phyloP scores from a whole-genome alignment of 345 rosid genomes.

The Boechera divaricarpa region DNA sequence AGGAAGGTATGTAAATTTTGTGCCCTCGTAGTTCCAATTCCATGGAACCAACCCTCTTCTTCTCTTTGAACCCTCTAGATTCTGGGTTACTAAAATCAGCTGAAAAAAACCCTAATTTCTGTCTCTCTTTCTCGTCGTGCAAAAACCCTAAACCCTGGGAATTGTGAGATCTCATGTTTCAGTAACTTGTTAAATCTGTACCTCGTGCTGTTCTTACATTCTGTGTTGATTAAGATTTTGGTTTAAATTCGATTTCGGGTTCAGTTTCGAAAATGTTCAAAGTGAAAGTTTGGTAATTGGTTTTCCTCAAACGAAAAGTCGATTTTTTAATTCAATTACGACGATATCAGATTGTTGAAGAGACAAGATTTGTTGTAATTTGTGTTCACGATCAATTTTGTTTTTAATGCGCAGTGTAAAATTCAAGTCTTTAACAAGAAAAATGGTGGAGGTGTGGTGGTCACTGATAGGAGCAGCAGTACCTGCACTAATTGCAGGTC shows the following conservation, averaged over 20 bases:
- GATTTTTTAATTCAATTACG: neutral
- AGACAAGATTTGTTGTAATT: neutral
- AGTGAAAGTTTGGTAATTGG: neutral
- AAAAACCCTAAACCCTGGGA: slow-evolving; percentile 45
- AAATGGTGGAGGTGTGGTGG: slow-evolving; percentile 94
- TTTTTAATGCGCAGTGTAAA: slow-evolving; percentile 33
- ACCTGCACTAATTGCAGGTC: slow-evolving; percentile 74
- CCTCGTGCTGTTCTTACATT: neutral
- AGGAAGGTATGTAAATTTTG: slow-evolving; percentile 28
- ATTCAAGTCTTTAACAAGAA: slow-evolving; percentile 5
- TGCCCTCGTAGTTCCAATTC: slow-evolving; percentile 9
- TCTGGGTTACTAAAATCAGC: slow-evolving; percentile 7
- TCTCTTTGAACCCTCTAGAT: neutral
- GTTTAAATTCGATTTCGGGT: neutral
- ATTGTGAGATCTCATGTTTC: slow-evolving; percentile 19
- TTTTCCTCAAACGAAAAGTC: slow-evolving; percentile 5
- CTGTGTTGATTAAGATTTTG: neutral
- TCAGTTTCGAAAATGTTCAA: slow-evolving; percentile 2
- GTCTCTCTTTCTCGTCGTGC: neutral
- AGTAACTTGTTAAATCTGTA: slow-evolving; percentile 19
- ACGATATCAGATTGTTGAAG: neutral
- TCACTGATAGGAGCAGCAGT: slow-evolving; percentile 69
- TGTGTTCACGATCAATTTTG: neutral
- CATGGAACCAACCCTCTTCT: slow-evolving; percentile 20
- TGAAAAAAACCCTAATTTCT: slow-evolving; percentile 18